phyloP scores from a whole-genome alignment of 1,284 basidiomycete species.

The Ceratorhiza oryzae-sativae region DNA sequence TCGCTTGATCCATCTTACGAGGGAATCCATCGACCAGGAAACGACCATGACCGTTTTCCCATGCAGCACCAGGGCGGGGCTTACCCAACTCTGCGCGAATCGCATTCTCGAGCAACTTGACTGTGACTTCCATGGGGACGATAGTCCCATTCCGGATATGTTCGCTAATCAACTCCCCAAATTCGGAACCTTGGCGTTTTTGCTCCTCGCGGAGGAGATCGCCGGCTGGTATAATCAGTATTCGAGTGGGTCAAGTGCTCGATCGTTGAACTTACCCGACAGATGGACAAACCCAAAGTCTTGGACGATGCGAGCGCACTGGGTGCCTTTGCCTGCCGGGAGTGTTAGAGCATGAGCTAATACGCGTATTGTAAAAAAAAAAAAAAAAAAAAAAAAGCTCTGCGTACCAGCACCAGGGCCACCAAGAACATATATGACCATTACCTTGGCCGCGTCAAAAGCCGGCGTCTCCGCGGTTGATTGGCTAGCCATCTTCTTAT shows the following conservation, averaged over 20 bases:
- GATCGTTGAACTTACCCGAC: slow-evolving; percentile 66
- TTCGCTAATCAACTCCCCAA: slow-evolving; percentile 85
- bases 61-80: slow-evolving; percentile 58
- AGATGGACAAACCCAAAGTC: slow-evolving; percentile 94
- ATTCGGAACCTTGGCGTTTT: slow-evolving; percentile 82
- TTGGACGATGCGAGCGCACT: slow-evolving; percentile 86
- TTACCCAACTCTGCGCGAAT: slow-evolving; percentile 74
- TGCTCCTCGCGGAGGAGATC: slow-evolving; percentile 97
- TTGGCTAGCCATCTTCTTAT: slow-evolving; percentile 32
- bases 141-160: slow-evolving; percentile 94
- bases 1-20: slow-evolving; percentile 97
- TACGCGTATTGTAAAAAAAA: not conserved
- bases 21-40: slow-evolving; percentile 99
- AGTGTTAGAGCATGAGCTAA: not conserved
- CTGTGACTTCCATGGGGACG: slow-evolving; percentile 96
- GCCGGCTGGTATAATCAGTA: slow-evolving; percentile 68
- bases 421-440: slow-evolving; percentile 94
- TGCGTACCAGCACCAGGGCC: slow-evolving; percentile 93
- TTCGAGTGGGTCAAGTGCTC: not conserved
- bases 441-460: slow-evolving; percentile 80
- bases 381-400: too few species aligned
- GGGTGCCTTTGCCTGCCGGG: slow-evolving; percentile 90
- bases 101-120: slow-evolving; percentile 94
- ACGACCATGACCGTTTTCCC: slow-evolving; percentile 77
- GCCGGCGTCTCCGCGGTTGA: slow-evolving; percentile 24